These are phyloP conservation scores for Baudoinia panamericana DNA, from an alignment of 495 filamentous ascomycete species.

Conservation along the genomic window DNA sequence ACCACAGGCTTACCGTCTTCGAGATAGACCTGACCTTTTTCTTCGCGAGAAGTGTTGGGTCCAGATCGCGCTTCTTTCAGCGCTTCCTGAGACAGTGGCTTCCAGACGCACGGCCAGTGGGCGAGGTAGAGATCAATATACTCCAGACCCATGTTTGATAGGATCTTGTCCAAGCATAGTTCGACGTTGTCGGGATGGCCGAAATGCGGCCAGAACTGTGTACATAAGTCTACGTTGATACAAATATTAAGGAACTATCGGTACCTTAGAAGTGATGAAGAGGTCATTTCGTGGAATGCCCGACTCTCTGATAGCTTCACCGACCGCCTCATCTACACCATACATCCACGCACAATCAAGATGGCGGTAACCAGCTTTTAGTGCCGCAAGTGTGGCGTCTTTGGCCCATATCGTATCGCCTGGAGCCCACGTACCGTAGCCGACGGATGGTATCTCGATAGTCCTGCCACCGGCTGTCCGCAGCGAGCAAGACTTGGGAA, in stretches of 20 bases:
- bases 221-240: too few species aligned
- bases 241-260: too few species aligned
- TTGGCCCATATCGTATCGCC: slow-evolving; percentile 13
- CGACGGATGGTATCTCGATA: slow-evolving; percentile 19
- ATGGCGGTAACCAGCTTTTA: slow-evolving; percentile 53
- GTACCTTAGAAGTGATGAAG: slow-evolving; percentile 23
- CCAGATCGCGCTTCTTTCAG: slow-evolving; percentile 9
- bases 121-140: slow-evolving; percentile 63
- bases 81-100: slow-evolving; percentile 3
- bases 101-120: slow-evolving; percentile 45
- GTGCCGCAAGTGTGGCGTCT: slow-evolving; percentile 40
- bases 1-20: slow-evolving; percentile 15
- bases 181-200: slow-evolving; percentile 34
- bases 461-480: slow-evolving; percentile 11
- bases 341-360: slow-evolving; percentile 50
- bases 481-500: slow-evolving; percentile 12
- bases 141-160: slow-evolving; percentile 46
- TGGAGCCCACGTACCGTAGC: slow-evolving; percentile 21
- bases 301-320: slow-evolving; percentile 36
- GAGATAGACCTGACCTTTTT: background rate
- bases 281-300: slow-evolving; percentile 16
- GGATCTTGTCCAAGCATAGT: slow-evolving; percentile 36
- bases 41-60: background rate
- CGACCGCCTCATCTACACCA: slow-evolving; percentile 44
- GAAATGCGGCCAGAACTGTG: slow-evolving; percentile 15